Conservation (phyloP, 176 grass and related monocot species). For the Oryza brachyantha region DNA sequence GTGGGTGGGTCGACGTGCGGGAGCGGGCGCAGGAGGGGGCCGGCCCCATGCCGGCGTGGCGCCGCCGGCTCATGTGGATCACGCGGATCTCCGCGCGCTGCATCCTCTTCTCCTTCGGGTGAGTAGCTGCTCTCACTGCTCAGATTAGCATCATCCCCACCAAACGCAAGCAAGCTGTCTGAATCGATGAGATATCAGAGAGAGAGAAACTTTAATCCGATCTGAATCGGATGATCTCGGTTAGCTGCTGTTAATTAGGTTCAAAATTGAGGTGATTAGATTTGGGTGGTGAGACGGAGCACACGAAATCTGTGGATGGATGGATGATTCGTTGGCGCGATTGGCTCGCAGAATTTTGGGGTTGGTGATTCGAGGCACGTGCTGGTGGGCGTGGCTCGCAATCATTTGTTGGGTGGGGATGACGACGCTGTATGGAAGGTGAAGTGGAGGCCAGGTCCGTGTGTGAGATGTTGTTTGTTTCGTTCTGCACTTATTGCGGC, state of each 20-base stretch:
- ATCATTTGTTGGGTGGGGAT: conserved; percentile 18
- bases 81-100: conserved; percentile 79
- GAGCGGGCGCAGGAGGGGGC: conserved; percentile 33
- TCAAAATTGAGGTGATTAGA: conserved; percentile 11
- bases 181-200: background rate
- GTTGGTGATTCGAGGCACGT: conserved; percentile 24
- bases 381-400: background rate
- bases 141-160: background rate
- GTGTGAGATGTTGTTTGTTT: conserved; percentile 4
- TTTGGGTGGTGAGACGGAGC: conserved; percentile 2
- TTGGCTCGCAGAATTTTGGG: conserved; percentile 27
- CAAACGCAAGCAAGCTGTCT: background rate
- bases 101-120: conserved; percentile 99
- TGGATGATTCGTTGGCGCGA: background rate
- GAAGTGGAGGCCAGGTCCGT: conserved; percentile 8
- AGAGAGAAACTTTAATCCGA: background rate
- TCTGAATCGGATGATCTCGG: background rate
- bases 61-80: conserved; percentile 82
- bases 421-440: conserved; percentile 18
- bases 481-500: background rate
- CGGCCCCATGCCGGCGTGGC: conserved; percentile 67
- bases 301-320: background rate
- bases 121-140: conserved; percentile 2
- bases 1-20: conserved; percentile 56
- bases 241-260: background rate